Evolutionary conservation across 768 basidiomycete genomes (phyloP), one percentile per base, ranked within the genome.

Genomic region (Tylopilus subfusipes): DNA sequence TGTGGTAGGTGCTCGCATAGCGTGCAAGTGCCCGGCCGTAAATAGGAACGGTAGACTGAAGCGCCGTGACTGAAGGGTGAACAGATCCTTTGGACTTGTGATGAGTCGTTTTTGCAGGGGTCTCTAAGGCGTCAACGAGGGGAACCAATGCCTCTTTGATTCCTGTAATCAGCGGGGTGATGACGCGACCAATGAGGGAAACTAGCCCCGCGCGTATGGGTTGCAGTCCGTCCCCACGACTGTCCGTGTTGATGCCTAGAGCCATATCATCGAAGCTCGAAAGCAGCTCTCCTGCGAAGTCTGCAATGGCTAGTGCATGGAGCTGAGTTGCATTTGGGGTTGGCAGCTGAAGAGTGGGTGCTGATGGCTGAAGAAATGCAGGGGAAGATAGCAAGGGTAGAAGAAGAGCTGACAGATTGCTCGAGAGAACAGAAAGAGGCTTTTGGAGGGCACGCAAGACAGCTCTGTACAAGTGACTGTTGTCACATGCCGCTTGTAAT

Each of bases 211-310:
- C 84, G n/a, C 86, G 79, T 53, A 87, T 80, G 34, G 75, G 64
- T 65, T 82, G 86, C 47, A 93, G 70, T 2, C 86, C 86, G 57
- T 91, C 88, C 19, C 79, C 82, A 45, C 87, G 78, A 48, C 68
- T 60, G 57, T 89, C 86, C 24, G 72, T 72, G 47, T 88, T 85
- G 7, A 76, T 69, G 11, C 87, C 86, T 5, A 90, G 72, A 43
- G 76, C 75, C 29, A 88, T 71, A 21, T 83, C 77, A 66, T 90
- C 86, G 50, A 91, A 88, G 16, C 75, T 78, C 61, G 83, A 82
- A 24, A 91, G 75, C 45, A 92, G 72, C 65, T 93, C 90, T 42
- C 84, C 85, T 21, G 86, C 82, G 58, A 93, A 86, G 16, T 78
- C 76, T 3, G 84, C 81, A 40, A 87, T 74, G 2, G 82, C 83